Percentiles rank a stretch among this genome's conserved stretches.
Conservation (phyloP, 163 green algal species). For the Scenedesmus sp. region DNA sequence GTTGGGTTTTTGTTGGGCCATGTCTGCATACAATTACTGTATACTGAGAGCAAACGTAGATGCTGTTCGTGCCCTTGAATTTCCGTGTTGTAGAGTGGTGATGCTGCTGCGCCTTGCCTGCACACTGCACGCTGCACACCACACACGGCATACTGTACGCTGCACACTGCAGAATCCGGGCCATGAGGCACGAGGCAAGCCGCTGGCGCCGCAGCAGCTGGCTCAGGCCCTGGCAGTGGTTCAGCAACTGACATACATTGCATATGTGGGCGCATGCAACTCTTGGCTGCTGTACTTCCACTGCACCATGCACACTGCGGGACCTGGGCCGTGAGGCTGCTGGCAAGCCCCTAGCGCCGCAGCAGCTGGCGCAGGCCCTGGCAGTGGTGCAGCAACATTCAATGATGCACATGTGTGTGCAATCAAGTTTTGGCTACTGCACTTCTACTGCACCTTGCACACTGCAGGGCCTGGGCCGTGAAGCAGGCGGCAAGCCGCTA, state of each 20-base stretch:
- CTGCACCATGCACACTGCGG: slow-evolving; percentile 58
- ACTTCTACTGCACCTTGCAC: slow-evolving; percentile 58
- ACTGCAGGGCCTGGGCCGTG: slow-evolving; percentile 65
- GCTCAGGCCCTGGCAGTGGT: slow-evolving; percentile 73
- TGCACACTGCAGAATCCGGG: slow-evolving; percentile 63
- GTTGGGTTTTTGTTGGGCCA: neutral
- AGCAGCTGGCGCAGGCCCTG: slow-evolving; percentile 75
- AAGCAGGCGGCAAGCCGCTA: slow-evolving; percentile 36
- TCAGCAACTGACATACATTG: slow-evolving; percentile 32
- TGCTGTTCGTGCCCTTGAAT: neutral
- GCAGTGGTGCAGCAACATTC: slow-evolving; percentile 57
- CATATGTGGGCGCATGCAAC: no score
- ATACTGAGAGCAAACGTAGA: neutral
- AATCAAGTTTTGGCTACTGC: no score
- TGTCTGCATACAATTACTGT: neutral
- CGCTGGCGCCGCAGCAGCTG: slow-evolving; percentile 63
- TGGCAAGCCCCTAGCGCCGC: slow-evolving; percentile 45
- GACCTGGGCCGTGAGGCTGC: slow-evolving; percentile 58
- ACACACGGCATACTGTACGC: slow-evolving; percentile 53
- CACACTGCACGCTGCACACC: no score
- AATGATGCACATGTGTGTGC: no score
- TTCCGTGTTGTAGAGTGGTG: no score
- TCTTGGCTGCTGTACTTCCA: slow-evolving; percentile 42
- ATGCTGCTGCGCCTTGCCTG: no score
- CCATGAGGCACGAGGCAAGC: neutral